Conservation (phyloP, 495 filamentous ascomycete genomes). For the Halenospora varia region DNA sequence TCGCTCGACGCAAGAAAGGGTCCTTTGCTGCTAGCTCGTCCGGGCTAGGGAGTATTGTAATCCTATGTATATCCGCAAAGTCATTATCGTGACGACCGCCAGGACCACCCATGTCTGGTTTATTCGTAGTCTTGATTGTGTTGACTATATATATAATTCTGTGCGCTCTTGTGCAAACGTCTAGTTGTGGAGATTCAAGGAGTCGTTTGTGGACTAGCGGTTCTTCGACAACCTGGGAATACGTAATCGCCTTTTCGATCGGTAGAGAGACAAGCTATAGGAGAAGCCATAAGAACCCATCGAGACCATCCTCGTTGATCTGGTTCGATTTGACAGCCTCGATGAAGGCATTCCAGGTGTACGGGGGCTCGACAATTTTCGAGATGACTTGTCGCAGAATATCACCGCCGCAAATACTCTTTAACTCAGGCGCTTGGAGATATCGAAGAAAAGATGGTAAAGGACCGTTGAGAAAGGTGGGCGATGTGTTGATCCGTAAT, state of each 20-base stretch:
- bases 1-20: neutral
- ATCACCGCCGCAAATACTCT: neutral
- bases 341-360: neutral
- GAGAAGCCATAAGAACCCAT: neutral
- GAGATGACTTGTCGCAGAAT: neutral
- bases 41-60: constrained; percentile 1
- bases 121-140: neutral
- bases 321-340: neutral
- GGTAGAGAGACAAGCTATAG: neutral
- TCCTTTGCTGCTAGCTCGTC: neutral
- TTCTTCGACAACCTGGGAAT: neutral
- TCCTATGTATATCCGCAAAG: neutral
- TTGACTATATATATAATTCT: neutral
- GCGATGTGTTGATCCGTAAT: neutral
- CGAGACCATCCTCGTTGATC: neutral
- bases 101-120: neutral
- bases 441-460: constrained; percentile 1
- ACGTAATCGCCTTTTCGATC: neutral
- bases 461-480: neutral
- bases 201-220: neutral
- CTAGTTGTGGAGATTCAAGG: neutral
- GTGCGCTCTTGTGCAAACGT: neutral
- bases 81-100: neutral
- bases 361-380: neutral
- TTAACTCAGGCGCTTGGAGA: neutral